Percentiles rank a stretch among this genome's conserved stretches.
Evolutionary conservation across 345 rosid species (phyloP).

Genomic region (Moricandia arvensis): DNA sequence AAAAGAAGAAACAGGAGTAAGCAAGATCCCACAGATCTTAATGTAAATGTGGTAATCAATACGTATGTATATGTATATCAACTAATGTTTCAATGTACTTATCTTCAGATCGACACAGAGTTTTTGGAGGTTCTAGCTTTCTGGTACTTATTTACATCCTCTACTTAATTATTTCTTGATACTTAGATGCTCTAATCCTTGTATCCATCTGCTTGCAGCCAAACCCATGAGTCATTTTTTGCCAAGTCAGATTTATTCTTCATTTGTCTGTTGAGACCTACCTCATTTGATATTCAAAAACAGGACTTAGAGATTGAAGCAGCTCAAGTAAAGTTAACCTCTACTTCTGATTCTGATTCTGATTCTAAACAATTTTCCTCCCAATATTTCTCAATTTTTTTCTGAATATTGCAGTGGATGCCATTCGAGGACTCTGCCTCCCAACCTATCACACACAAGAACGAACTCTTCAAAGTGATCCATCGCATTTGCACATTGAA

Average conservation of each 20-base stretch:
- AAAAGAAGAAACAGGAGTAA: conserved; percentile 85
- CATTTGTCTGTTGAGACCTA: conserved; percentile 65
- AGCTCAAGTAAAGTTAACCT: conserved; percentile 55
- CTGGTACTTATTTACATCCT: conserved; percentile 43
- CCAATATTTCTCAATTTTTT: neutral
- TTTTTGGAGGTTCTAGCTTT: conserved; percentile 68
- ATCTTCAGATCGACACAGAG: conserved; percentile 64
- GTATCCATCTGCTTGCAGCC: conserved; percentile 40
- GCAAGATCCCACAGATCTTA: conserved; percentile 22
- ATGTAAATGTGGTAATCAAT: neutral
- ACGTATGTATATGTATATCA: neutral
- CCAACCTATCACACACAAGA: conserved; percentile 57
- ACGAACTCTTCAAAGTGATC: conserved; percentile 47
- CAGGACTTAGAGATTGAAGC: conserved; percentile 84
- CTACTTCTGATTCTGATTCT: neutral
- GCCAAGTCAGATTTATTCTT: conserved; percentile 71
- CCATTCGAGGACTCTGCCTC: conserved; percentile 66
- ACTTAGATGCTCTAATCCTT: neutral
- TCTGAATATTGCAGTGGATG: conserved; percentile 60
- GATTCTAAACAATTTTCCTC: neutral
- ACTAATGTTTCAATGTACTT: conserved; percentile 5
- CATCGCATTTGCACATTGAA: conserved; percentile 52
- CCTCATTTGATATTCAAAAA: conserved; percentile 61
- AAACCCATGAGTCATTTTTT: conserved; percentile 59
- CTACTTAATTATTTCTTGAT: conserved; percentile 1